These are phyloP conservation scores for Gossypium davidsonii DNA, from an alignment of 441 rosid species.

Conservation along the genomic window DNA sequence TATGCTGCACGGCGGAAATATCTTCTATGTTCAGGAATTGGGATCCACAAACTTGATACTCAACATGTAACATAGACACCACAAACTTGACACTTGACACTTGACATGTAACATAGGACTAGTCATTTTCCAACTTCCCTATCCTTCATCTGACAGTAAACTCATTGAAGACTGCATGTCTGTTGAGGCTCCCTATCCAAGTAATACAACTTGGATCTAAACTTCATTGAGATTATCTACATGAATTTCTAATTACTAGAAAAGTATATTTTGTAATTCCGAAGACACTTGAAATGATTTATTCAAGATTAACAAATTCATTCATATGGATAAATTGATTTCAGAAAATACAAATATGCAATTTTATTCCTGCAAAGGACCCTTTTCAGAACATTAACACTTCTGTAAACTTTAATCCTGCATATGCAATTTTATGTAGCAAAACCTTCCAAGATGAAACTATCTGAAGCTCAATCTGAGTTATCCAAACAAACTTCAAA, in stretches of 20 bases:
- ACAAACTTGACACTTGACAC: background rate
- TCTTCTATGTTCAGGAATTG: background rate
- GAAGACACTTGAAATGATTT: background rate
- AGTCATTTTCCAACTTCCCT: background rate
- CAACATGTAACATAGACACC: background rate
- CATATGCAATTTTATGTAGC: background rate
- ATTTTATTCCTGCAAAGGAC: background rate
- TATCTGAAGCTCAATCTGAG: background rate
- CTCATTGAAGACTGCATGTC: background rate
- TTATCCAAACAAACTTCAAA: background rate
- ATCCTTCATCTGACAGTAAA: background rate
- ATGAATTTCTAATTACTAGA: background rate
- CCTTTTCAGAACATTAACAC: background rate
- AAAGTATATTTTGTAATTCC: background rate
- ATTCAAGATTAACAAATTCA: background rate
- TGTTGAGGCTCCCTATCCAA: background rate
- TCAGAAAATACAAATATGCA: background rate
- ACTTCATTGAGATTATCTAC: background rate
- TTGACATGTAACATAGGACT: background rate
- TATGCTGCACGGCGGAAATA: background rate
- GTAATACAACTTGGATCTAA: too few species aligned
- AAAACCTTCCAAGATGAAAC: background rate
- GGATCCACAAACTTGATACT: background rate
- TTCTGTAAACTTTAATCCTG: background rate
- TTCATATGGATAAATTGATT: background rate